Evolutionary conservation across 805 yeast species (phyloP).

Genomic region (Wickerhamia fluorescens): DNA sequence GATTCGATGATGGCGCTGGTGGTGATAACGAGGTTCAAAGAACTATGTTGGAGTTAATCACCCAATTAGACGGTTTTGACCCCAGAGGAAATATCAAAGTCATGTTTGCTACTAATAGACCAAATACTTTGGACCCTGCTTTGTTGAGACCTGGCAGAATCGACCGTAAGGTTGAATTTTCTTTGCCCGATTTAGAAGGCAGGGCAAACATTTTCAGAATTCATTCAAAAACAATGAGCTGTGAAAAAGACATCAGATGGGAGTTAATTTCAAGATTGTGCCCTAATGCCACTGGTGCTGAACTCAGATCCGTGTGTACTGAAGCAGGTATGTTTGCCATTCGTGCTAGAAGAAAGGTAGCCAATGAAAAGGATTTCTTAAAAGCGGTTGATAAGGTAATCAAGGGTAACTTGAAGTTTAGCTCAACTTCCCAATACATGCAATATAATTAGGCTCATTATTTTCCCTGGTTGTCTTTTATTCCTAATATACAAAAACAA

Average conservation of each 20-base stretch:
- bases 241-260: slow-evolving; percentile 97
- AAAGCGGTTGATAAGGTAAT: slow-evolving; percentile 98
- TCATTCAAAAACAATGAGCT: slow-evolving; percentile 96
- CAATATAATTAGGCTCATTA: slow-evolving; percentile 68
- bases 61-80: slow-evolving; percentile 97
- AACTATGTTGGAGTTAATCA: slow-evolving; percentile 96
- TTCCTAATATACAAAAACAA: slow-evolving; percentile 2
- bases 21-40: slow-evolving; percentile 99
- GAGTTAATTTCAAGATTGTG: slow-evolving; percentile 94
- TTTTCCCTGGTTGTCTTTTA: not conserved
- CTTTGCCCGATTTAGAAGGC: slow-evolving; percentile 94
- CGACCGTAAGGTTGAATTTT: slow-evolving; percentile 96
- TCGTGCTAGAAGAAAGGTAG: slow-evolving; percentile 96
- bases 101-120: slow-evolving; percentile 98
- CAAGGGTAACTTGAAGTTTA: slow-evolving; percentile 96
- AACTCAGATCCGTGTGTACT: slow-evolving; percentile 94
- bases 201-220: slow-evolving; percentile 96
- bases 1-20: slow-evolving; percentile 99
- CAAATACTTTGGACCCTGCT: slow-evolving; percentile 97
- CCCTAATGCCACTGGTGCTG: slow-evolving; percentile 99
- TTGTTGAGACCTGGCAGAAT: slow-evolving; percentile 97
- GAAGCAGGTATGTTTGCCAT: slow-evolving; percentile 99
- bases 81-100: slow-evolving; percentile 98
- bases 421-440: slow-evolving; percentile 96
- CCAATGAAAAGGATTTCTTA: slow-evolving; percentile 94